phyloP scores from a whole-genome alignment of 73 alveolate species.

The Breviolum minutum region DNA sequence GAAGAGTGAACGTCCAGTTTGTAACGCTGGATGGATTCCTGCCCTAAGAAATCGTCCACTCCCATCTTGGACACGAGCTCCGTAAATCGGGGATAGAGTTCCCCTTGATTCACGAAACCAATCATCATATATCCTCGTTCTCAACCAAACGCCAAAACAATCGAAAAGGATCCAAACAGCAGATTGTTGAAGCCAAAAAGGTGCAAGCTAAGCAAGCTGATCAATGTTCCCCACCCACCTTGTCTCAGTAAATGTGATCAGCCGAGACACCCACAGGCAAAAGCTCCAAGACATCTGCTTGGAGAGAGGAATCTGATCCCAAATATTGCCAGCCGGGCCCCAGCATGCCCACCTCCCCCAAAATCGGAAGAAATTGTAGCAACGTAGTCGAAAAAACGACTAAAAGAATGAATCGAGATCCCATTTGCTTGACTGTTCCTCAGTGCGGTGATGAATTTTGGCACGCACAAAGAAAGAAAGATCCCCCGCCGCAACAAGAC shows the following conservation, averaged over 20 bases:
- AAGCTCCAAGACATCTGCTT: not conserved
- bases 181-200: no score
- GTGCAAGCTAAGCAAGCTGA: no score
- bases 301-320: constrained; percentile 1
- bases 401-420: not conserved
- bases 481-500: no score
- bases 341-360: constrained; percentile 37
- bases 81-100: not conserved
- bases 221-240: not conserved
- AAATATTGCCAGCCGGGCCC: constrained; percentile 41
- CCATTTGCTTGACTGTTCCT: constrained; percentile 40
- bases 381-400: not conserved
- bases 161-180: no score
- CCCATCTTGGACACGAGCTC: constrained; percentile 31
- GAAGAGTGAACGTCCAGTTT: not conserved
- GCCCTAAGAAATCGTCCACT: not conserved
- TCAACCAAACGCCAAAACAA: not conserved
- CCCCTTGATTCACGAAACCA: not conserved
- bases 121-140: not conserved
- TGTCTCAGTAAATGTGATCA: not conserved
- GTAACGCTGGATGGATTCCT: not conserved
- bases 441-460: not conserved
- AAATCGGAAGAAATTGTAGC: not conserved
- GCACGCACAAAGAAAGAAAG: no score
- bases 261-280: constrained; percentile 11